A percentile compares a stretch with the other conserved stretches of the same genome.
These are phyloP conservation scores for Daucus carota DNA, from an alignment of 129 eudicot species.

Conservation along the genomic window DNA sequence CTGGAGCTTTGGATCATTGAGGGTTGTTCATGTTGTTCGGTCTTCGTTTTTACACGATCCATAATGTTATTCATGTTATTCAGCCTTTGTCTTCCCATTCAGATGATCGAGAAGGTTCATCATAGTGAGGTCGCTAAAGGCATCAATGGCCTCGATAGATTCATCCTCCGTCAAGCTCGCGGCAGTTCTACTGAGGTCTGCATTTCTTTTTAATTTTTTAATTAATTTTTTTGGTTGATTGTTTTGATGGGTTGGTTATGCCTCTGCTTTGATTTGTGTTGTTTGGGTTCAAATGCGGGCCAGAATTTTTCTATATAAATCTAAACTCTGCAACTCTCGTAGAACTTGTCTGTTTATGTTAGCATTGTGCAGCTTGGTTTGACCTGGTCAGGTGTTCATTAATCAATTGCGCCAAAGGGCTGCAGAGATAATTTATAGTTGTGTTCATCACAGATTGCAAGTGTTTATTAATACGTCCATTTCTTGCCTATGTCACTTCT, in stretches of 20 bases:
- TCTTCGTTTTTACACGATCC: no score
- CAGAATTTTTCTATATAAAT: no score
- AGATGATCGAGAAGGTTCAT: constrained; percentile 30
- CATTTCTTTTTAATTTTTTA: background rate
- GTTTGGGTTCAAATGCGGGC: background rate
- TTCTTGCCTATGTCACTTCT: constrained; percentile 53
- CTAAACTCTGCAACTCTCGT: no score
- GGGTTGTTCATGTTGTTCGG: no score
- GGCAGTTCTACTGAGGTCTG: constrained; percentile 73
- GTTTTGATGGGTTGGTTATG: no score
- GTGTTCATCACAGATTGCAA: background rate
- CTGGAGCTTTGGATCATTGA: no score
- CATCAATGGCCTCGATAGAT: constrained; percentile 68
- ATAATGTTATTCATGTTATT: no score
- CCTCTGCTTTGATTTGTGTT: background rate
- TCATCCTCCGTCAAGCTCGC: constrained; percentile 57
- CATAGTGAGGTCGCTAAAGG: constrained; percentile 63
- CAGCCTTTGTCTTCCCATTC: no score
- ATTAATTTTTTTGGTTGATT: background rate
- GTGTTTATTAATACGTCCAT: background rate
- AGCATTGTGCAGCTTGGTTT: background rate
- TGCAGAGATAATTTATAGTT: background rate
- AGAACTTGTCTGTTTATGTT: background rate
- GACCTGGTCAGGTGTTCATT: background rate
- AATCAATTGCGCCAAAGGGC: no score